phyloP scores from a whole-genome alignment of 1,284 basidiomycete species.

The Schizophyllum commune region DNA sequence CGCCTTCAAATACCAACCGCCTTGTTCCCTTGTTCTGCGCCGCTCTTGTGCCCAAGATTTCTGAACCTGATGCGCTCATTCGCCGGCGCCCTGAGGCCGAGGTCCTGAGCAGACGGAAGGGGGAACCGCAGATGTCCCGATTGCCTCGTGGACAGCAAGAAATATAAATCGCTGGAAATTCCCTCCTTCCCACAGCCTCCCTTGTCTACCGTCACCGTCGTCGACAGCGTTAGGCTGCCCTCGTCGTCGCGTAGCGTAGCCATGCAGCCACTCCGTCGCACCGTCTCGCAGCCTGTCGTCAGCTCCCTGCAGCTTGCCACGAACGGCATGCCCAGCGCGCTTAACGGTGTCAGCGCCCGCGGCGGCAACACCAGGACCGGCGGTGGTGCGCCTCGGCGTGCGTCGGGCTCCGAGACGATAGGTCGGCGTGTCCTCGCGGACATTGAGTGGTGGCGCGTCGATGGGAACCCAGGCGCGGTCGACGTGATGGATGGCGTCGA shows the following conservation, averaged over 20 bases:
- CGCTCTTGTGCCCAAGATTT: not conserved
- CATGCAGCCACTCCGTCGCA: constrained; percentile 75
- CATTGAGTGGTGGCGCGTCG: constrained; percentile 78
- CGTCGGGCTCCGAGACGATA: constrained; percentile 55
- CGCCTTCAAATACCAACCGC: no score
- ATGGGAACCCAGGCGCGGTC: constrained; percentile 35
- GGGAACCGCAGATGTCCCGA: not conserved
- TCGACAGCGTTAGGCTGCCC: constrained; percentile 4
- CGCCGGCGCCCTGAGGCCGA: not conserved
- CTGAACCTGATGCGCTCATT: not conserved
- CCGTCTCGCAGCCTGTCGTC: constrained; percentile 55
- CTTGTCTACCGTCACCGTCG: constrained; percentile 12
- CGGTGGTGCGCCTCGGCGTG: constrained; percentile 42
- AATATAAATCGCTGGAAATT: constrained; percentile 16
- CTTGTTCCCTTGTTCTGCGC: no score
- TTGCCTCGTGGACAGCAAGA: constrained; percentile 5
- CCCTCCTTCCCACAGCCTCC: constrained; percentile 7
- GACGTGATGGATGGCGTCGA: constrained; percentile 13
- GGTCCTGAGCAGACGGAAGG: not conserved
- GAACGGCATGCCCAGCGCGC: not conserved
- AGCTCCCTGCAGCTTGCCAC: not conserved
- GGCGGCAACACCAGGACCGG: constrained; percentile 12
- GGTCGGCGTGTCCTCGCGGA: constrained; percentile 68
- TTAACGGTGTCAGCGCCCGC: not conserved
- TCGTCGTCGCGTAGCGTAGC: not conserved